Conservation (phyloP, 371 early-diverging fungal species). For the Rhizopus stolonifer region DNA sequence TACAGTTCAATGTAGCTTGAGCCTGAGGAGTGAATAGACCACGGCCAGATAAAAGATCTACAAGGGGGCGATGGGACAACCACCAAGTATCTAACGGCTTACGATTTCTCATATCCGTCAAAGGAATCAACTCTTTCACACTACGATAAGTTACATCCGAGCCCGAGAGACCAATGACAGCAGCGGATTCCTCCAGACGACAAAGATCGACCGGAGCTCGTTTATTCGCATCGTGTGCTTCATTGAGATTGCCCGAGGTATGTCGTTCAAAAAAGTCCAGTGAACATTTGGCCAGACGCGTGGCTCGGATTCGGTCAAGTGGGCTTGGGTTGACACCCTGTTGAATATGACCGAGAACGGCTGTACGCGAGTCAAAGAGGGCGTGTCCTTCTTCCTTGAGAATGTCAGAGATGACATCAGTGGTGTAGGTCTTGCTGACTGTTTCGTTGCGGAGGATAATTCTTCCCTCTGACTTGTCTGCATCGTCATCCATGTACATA, state of each 20-base stretch:
- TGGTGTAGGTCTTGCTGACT: conserved; percentile 85
- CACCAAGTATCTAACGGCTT: conserved; percentile 78
- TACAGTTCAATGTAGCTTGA: conserved; percentile 20
- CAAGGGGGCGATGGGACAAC: conserved; percentile 57
- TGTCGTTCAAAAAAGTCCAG: conserved; percentile 62
- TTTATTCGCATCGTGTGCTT: conserved; percentile 19
- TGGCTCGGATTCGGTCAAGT: conserved; percentile 93
- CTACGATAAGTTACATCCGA: conserved; percentile 73
- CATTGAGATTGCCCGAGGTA: conserved; percentile 25
- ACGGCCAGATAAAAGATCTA: conserved; percentile 44
- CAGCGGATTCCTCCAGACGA: conserved; percentile 58
- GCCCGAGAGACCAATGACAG: conserved; percentile 85
- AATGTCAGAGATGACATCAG: conserved; percentile 90
- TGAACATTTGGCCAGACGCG: conserved; percentile 77
- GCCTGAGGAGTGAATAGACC: conserved; percentile 41
- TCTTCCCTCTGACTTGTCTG: conserved; percentile 49
- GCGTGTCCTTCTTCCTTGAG: conserved; percentile 89
- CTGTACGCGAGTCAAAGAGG: conserved; percentile 89
- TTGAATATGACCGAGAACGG: conserved; percentile 96
- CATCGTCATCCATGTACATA: conserved; percentile 75
- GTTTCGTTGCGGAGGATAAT: conserved; percentile 73
- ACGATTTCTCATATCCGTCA: conserved; percentile 80
- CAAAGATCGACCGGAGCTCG: conserved; percentile 63
- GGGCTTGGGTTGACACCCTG: conserved; percentile 97
- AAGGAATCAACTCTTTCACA: conserved; percentile 63